Percentiles rank a stretch among this genome's conserved stretches.
phyloP scores from a whole-genome alignment of 2,329 filamentous ascomycete species.

The Sporothrix pallida region DNA sequence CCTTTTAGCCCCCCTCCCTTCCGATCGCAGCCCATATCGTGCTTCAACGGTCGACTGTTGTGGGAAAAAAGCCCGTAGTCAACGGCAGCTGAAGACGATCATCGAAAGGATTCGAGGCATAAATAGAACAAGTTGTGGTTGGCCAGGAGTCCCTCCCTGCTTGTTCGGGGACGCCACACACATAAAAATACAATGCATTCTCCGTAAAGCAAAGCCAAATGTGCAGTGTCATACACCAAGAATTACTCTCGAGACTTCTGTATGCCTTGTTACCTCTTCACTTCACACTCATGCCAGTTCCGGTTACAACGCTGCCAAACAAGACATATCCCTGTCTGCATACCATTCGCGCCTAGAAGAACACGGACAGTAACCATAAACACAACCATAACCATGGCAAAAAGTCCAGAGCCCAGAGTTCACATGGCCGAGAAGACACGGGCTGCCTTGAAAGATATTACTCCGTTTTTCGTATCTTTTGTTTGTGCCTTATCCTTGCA shows the following conservation, averaged over 20 bases:
- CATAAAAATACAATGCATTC: background rate
- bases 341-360: constrained; percentile 22
- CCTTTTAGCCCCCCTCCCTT: constrained; percentile 15
- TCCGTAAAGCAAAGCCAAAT: background rate
- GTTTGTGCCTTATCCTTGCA: background rate
- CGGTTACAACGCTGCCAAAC: background rate
- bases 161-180: background rate
- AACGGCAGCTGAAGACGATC: constrained; percentile 4
- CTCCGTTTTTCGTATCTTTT: background rate
- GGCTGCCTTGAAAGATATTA: background rate
- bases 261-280: too few species aligned
- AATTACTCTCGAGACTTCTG: too few species aligned
- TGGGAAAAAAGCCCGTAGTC: background rate
- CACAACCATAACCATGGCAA: background rate
- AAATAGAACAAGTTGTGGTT: constrained; percentile 1
- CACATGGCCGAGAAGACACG: constrained; percentile 13
- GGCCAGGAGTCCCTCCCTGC: constrained; percentile 8
- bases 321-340: constrained; percentile 14
- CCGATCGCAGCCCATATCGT: constrained; percentile 24
- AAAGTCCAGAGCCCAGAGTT: too few species aligned
- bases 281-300: background rate
- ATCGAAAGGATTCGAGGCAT: background rate
- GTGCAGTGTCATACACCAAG: too few species aligned
- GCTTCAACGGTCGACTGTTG: background rate
- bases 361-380: background rate